A percentile compares a stretch with the other conserved stretches of the same genome.
phyloP scores from a whole-genome alignment of 2,329 filamentous ascomycete genomes.

The Verticillium zaregamsianum region DNA sequence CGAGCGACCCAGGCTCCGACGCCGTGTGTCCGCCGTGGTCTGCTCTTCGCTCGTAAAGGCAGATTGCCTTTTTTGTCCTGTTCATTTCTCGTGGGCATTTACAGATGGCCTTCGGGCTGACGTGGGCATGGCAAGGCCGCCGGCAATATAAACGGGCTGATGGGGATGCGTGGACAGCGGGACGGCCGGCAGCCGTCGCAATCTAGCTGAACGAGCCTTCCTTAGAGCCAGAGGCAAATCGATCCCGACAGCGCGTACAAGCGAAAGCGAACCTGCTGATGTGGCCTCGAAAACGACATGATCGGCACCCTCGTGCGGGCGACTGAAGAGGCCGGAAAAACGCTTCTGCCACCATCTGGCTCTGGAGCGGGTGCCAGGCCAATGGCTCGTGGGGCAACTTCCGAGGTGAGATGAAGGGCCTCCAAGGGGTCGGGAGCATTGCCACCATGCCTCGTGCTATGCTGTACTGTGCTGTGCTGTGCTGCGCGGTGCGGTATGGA shows the following conservation, averaged over 20 bases:
- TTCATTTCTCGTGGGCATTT: neutral
- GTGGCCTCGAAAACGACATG: neutral
- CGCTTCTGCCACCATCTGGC: neutral
- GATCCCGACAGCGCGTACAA: no score
- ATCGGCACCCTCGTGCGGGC: neutral
- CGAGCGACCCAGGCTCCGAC: neutral
- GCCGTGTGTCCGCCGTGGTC: neutral
- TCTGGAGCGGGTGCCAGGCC: neutral
- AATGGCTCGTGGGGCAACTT: neutral
- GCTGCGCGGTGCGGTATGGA: no score
- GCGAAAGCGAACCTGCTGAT: neutral
- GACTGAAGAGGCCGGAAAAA: neutral
- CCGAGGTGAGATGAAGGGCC: neutral
- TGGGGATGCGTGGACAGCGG: neutral
- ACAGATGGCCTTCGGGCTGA: no score
- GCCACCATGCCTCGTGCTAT: no score
- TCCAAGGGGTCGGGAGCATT: neutral
- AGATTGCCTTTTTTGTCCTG: no score
- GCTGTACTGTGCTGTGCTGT: no score
- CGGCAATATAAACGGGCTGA: neutral
- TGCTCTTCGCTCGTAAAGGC: neutral
- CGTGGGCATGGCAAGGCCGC: no score
- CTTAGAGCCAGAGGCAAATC: neutral
- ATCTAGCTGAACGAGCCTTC: neutral
- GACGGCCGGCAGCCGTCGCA: neutral